These are phyloP conservation scores for Lachnellula subtilissima DNA, from an alignment of 2,329 filamentous ascomycete species.

Conservation along the genomic window DNA sequence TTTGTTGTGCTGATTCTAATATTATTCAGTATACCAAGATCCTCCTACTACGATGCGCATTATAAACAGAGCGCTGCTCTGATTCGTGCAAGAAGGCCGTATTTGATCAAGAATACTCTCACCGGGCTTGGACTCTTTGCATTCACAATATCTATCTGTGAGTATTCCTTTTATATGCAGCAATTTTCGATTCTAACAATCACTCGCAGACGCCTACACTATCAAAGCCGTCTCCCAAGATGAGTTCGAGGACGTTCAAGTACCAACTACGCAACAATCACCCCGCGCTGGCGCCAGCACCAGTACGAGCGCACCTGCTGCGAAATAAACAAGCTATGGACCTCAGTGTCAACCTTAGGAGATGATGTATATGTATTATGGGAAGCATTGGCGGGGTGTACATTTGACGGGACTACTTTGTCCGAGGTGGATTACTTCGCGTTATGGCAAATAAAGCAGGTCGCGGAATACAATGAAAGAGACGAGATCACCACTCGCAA, in stretches of 20 bases:
- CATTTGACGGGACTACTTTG: background rate
- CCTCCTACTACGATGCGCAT: conserved; percentile 87
- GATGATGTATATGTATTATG: background rate
- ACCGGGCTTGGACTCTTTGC: conserved; percentile 71
- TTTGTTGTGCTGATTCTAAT: background rate
- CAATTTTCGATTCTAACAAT: background rate
- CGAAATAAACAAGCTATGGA: conserved; percentile 6
- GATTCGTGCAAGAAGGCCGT: conserved; percentile 85
- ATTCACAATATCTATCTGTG: conserved; percentile 85
- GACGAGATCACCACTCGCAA: background rate
- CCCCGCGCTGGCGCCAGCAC: conserved; percentile 22
- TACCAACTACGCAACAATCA: conserved; percentile 48
- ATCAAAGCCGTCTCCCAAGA: conserved; percentile 89
- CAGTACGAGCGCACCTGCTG: conserved; percentile 14
- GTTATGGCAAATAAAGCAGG: background rate
- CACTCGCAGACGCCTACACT: conserved; percentile 58
- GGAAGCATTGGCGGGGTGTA: conserved; percentile 2
- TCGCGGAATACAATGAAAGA: background rate
- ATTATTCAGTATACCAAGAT: conserved; percentile 51
- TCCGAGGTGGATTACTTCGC: background rate
- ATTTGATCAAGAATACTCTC: conserved; percentile 81
- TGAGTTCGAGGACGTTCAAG: conserved; percentile 91
- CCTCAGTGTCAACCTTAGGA: background rate
- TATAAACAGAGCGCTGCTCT: conserved; percentile 84
- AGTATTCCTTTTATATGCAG: background rate